Conservation (phyloP, 2,329 filamentous ascomycete genomes). For the Botrytis squamosa region DNA sequence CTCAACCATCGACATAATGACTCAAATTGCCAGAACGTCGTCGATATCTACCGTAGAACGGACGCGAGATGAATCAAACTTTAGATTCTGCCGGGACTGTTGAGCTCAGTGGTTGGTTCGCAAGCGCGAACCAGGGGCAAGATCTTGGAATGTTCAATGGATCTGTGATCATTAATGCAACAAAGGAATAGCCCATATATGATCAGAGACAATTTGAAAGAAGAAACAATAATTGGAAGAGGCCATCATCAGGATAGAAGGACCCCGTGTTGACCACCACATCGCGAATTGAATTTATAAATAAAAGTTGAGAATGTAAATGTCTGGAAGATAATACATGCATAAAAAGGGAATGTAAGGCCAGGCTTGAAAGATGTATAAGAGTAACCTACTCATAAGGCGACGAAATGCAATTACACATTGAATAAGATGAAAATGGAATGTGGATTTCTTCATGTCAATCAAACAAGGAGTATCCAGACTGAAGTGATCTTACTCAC, state of each 20-base stretch:
- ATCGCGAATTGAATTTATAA: not conserved
- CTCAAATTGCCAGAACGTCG: not conserved
- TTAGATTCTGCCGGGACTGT: not conserved
- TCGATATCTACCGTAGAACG: not conserved
- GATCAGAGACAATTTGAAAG: not conserved
- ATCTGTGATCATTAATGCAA: not conserved
- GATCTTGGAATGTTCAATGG: not conserved
- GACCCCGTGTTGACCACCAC: not conserved
- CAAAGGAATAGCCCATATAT: not conserved
- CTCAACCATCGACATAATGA: not conserved
- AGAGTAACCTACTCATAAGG: not conserved
- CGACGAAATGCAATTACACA: not conserved
- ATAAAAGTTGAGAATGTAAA: not conserved
- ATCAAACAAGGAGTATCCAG: not conserved
- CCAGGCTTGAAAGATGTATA: not conserved
- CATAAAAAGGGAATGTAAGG: not conserved
- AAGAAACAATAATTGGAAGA: not conserved
- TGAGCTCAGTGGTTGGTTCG: not conserved
- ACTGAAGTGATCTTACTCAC: not conserved
- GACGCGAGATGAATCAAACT: not conserved
- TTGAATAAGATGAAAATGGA: not conserved
- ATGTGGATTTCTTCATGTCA: not conserved
- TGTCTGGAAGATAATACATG: not conserved
- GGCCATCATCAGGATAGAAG: not conserved
- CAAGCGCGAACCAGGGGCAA: not conserved